Percentiles rank a stretch among this genome's conserved stretches.
phyloP scores from a whole-genome alignment of 495 filamentous ascomycete genomes.

The Neurospora intermedia region DNA sequence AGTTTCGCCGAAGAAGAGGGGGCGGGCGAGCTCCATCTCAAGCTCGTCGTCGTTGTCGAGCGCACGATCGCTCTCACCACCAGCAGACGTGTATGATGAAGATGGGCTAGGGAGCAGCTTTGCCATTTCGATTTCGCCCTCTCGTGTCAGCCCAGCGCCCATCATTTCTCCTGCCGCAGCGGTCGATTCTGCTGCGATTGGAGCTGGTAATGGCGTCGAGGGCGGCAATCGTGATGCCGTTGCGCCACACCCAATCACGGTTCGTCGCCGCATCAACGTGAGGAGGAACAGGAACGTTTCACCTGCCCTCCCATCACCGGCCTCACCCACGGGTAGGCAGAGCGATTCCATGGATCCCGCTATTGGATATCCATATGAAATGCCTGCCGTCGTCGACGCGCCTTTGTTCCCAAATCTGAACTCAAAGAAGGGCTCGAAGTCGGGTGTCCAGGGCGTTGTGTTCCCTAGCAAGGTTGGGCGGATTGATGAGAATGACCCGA shows the following conservation, averaged over 20 bases:
- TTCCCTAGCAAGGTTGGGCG: slow-evolving; percentile 22
- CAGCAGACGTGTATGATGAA: slow-evolving; percentile 9
- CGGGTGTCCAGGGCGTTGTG: slow-evolving; percentile 8
- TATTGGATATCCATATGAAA: slow-evolving; percentile 18
- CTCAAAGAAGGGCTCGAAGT: slow-evolving; percentile 15
- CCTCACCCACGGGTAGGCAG: slow-evolving; percentile 6
- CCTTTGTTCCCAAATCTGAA: slow-evolving; percentile 17
- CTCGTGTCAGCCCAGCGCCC: slow-evolving; percentile 17
- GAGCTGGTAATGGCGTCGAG: not conserved
- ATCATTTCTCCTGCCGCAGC: slow-evolving; percentile 13
- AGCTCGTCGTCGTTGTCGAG: slow-evolving; percentile 25
- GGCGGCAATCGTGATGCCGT: not conserved
- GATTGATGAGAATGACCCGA: slow-evolving; percentile 19
- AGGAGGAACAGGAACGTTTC: slow-evolving; percentile 29
- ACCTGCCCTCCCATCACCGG: slow-evolving; percentile 18
- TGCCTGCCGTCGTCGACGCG: slow-evolving; percentile 21
- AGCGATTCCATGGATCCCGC: slow-evolving; percentile 1
- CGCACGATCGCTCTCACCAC: slow-evolving; percentile 22
- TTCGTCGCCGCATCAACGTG: slow-evolving; percentile 17
- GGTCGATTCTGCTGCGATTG: not conserved
- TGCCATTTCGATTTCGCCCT: slow-evolving; percentile 12
- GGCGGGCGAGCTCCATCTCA: slow-evolving; percentile 15
- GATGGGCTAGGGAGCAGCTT: slow-evolving; percentile 5
- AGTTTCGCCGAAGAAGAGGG: slow-evolving; percentile 16
- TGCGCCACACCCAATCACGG: slow-evolving; percentile 18